A percentile compares a stretch with the other conserved stretches of the same genome.
Evolutionary conservation across 2,329 filamentous ascomycete genomes (phyloP).

Genomic region (Fusarium sp.): DNA sequence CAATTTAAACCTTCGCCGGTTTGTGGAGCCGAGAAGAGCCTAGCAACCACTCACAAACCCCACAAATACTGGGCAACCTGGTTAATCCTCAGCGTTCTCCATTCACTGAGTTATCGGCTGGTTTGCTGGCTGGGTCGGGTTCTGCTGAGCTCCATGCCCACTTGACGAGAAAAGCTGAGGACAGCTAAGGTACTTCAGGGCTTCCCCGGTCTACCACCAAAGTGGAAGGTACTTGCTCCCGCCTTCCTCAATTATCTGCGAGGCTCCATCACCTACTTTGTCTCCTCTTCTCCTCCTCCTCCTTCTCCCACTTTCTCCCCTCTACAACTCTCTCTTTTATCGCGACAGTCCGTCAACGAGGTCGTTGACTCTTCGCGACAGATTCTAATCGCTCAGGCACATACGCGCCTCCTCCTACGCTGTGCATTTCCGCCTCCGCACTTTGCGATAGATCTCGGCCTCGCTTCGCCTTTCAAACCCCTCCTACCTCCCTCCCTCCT

Average conservation of each 20-base stretch:
- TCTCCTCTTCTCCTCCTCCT: constrained; percentile 21
- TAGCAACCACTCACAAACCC: constrained; percentile 37
- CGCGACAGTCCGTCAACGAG: constrained; percentile 7
- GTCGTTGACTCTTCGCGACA: constrained; percentile 19
- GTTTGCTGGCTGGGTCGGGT: neutral
- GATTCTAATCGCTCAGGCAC: constrained; percentile 6
- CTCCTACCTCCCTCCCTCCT: constrained; percentile 13
- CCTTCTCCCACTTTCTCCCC: constrained; percentile 1
- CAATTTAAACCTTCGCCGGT: constrained; percentile 20
- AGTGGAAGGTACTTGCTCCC: constrained; percentile 42
- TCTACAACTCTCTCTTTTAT: constrained; percentile 11
- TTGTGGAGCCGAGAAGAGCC: constrained; percentile 21
- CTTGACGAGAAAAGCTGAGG: constrained; percentile 15
- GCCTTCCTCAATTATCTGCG: constrained; percentile 11
- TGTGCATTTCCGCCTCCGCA: constrained; percentile 8
- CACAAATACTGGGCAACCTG: constrained; percentile 21
- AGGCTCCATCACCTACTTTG: constrained; percentile 27
- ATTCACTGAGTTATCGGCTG: neutral
- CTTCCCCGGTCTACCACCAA: constrained; percentile 41
- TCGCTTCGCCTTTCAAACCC: constrained; percentile 18
- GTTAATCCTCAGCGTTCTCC: neutral
- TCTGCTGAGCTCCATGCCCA: neutral
- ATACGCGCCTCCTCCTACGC: constrained; percentile 2
- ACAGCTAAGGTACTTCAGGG: constrained; percentile 24
- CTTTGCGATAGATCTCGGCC: constrained; percentile 25